Percentiles rank a stretch among this genome's conserved stretches.
phyloP scores from a whole-genome alignment of 2,329 filamentous ascomycete species.

The Sporothrix protearum region DNA sequence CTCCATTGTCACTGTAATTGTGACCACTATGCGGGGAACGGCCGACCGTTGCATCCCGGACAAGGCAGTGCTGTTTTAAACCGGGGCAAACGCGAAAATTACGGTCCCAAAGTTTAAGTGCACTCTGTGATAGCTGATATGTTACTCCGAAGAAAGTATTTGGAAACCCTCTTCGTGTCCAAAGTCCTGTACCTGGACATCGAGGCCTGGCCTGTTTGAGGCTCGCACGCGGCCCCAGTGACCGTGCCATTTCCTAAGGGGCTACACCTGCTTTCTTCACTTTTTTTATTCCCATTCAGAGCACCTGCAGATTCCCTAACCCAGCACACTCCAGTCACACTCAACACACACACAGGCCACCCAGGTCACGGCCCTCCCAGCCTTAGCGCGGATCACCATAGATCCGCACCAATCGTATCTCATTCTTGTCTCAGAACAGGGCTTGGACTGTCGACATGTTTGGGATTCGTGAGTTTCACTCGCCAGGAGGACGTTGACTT shows the following conservation, averaged over 20 bases:
- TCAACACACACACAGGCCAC: background rate
- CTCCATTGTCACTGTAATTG: background rate
- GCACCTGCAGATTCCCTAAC: background rate
- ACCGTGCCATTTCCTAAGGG: background rate
- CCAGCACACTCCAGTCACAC: background rate
- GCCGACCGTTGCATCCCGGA: background rate
- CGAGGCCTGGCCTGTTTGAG: background rate
- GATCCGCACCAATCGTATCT: conserved; percentile 14
- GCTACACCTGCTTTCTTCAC: background rate
- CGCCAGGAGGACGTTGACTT: background rate
- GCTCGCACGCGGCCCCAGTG: background rate
- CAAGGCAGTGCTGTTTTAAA: background rate
- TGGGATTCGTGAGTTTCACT: background rate
- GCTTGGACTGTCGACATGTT: background rate
- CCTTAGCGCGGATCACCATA: background rate
- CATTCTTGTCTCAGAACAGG: background rate
- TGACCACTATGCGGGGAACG: background rate
- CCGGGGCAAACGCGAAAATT: background rate
- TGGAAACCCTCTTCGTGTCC: background rate
- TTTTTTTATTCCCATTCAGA: background rate
- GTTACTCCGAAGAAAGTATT: background rate
- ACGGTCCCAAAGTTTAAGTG: background rate
- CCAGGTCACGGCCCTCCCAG: conserved; percentile 6
- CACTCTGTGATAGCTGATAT: background rate
- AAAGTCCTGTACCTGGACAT: background rate